Base-by-base conservation (phyloP, 2,329 filamentous ascomycete genomes). In the Cordyceps fumosorosea region DNA sequence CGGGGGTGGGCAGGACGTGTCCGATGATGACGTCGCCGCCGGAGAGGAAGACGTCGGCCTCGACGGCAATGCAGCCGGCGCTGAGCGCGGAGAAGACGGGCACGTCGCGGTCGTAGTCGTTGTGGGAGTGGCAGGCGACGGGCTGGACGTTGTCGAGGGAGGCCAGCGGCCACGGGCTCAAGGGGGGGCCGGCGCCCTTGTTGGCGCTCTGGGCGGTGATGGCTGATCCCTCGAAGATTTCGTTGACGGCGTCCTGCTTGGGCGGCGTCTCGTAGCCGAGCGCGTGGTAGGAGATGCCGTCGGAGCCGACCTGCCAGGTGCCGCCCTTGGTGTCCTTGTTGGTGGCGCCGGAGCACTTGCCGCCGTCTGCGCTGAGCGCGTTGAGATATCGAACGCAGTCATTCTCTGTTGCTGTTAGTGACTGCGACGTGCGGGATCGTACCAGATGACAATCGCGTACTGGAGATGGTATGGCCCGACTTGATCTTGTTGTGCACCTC, bases 31-130 rank as follows among this genome's bases (percentile, higher is more conserved):
- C 77, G 12, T 76, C 74, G 32, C 70, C 70, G 60, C 81, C 77
- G 54, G 80, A 80, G 1, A 84, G 76, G 85, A 86, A 91, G 24
- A 91, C 82, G 68, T 91, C 89, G 2, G 86, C 87, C 73, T 91
- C 88, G 3, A 89, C 78, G 11, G 85, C 82, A 6, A 83, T 82
- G 66, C 84, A 88, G 7, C 85, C 84, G 5, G 81, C 80, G 8
- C 76, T 71, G 1, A 88, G 71, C 24, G 88, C 88, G 12, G 84
- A 84, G 67, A 83, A 86, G 3, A 91, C 76, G 0, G 88, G 87
- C 0, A 82, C 76, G 20, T 77, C 76, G 55, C 85, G 81, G 84
- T 84, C 88, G 72, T 90, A 90, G 71, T 90, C 87, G 67, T 90
- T 89, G 69, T 90, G 87, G 1, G 84, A 87, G 70, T 89, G 86